phyloP scores from a whole-genome alignment of 1,284 basidiomycete species.

The Microbotryum violaceum region DNA sequence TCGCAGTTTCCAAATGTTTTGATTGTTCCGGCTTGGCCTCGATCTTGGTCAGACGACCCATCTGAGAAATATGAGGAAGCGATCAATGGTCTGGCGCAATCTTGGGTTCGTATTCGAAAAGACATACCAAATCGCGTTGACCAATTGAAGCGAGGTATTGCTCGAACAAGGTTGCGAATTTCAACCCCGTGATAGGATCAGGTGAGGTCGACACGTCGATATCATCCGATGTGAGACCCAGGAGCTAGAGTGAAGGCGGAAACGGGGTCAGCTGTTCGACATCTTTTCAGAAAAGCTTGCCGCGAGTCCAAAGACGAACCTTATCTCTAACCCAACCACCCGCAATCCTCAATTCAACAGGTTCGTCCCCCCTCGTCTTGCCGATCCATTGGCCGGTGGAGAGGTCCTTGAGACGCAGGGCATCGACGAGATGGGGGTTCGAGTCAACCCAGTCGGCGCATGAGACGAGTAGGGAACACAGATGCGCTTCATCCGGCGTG shows the following conservation, averaged over 20 bases:
- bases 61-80: conserved; percentile 11
- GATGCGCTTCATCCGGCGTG: conserved; percentile 9
- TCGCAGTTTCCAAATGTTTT: conserved; percentile 95
- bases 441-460: conserved; percentile 27
- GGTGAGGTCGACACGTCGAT: conserved; percentile 86
- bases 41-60: conserved; percentile 57
- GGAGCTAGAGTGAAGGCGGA: conserved; percentile 55
- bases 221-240: conserved; percentile 76
- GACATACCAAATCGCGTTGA: conserved; percentile 21
- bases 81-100: neutral
- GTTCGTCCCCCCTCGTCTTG: conserved; percentile 5
- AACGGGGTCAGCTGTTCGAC: too few relatives aligned
- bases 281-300: neutral
- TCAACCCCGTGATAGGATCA: conserved; percentile 67
- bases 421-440: conserved; percentile 22
- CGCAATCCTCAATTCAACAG: conserved; percentile 34
- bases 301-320: conserved; percentile 46
- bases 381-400: conserved; percentile 18
- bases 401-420: conserved; percentile 16
- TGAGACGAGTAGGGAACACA: conserved; percentile 16
- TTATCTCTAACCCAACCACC: conserved; percentile 57
- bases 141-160: conserved; percentile 52
- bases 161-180: conserved; percentile 77
- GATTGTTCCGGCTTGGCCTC: conserved; percentile 94
- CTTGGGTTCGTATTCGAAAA: neutral